Evolutionary conservation across 768 basidiomycete species (phyloP).

Genomic region (Pleurotus cornucopiae): DNA sequence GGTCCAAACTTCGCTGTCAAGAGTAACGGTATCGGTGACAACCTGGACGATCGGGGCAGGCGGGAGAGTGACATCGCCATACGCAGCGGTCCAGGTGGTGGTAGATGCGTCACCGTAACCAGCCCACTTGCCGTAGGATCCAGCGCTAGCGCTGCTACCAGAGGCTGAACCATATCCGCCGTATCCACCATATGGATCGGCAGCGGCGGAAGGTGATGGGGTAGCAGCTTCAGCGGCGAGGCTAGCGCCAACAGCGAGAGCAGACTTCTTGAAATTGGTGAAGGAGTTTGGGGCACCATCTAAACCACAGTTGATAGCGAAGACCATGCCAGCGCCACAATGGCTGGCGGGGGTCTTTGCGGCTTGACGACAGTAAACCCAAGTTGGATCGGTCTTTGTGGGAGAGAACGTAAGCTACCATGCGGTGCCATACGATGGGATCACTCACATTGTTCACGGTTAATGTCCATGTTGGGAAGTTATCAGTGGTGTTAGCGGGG

Average conservation of each 20-base stretch:
- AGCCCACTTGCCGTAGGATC: not conserved
- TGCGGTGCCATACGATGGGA: not conserved
- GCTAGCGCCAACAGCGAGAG: slow-evolving; percentile 49
- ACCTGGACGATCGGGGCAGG: slow-evolving; percentile 36
- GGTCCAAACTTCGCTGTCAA: slow-evolving; percentile 42
- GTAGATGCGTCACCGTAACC: slow-evolving; percentile 16
- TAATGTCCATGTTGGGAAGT: slow-evolving; percentile 49
- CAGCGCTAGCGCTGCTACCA: slow-evolving; percentile 3
- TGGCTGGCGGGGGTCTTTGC: slow-evolving; percentile 46
- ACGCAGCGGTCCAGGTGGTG: slow-evolving; percentile 36
- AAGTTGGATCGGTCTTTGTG: slow-evolving; percentile 47
- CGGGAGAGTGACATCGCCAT: slow-evolving; percentile 48
- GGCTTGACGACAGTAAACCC: slow-evolving; percentile 57
- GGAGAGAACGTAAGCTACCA: slow-evolving; percentile 1
- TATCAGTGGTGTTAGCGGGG: slow-evolving; percentile 28
- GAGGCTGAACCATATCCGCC: slow-evolving; percentile 10
- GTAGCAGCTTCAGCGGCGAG: slow-evolving; percentile 35
- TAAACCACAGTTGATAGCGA: slow-evolving; percentile 57
- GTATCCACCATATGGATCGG: slow-evolving; percentile 16
- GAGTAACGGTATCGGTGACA: slow-evolving; percentile 47
- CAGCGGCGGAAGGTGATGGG: slow-evolving; percentile 23
- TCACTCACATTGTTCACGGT: slow-evolving; percentile 46
- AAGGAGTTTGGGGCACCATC: slow-evolving; percentile 57
- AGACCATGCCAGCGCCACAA: slow-evolving; percentile 65
- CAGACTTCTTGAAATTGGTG: slow-evolving; percentile 53